Conservation (phyloP, 768 basidiomycete species). For the Asterophora lycoperdoides region DNA sequence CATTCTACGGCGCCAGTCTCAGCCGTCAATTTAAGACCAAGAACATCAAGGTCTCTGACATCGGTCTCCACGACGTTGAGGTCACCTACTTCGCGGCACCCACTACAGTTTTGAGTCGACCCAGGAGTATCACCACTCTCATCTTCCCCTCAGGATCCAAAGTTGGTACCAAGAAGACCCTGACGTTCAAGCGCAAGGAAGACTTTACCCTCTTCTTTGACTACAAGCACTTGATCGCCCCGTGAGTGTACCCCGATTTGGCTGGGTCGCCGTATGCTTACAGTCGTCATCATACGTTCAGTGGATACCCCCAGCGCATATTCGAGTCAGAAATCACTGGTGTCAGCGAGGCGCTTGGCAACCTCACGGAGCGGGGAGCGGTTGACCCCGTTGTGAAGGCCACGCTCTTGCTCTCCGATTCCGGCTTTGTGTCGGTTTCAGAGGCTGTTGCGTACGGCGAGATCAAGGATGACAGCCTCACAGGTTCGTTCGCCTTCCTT, state of each 20-base stretch:
- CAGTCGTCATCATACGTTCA: constrained; percentile 20
- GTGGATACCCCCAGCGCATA: constrained; percentile 71
- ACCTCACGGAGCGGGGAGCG: constrained; percentile 79
- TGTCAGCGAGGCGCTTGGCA: constrained; percentile 71
- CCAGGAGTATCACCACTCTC: constrained; percentile 68
- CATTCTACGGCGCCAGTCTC: constrained; percentile 84
- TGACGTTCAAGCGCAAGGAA: constrained; percentile 80
- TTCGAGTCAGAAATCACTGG: constrained; percentile 70
- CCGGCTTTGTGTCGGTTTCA: constrained; percentile 77
- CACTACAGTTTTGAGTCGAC: constrained; percentile 41
- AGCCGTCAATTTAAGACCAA: constrained; percentile 95
- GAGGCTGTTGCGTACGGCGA: constrained; percentile 80
- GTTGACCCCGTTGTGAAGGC: constrained; percentile 84
- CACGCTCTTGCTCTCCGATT: constrained; percentile 77
- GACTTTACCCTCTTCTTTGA: constrained; percentile 78
- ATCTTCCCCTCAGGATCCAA: constrained; percentile 80
- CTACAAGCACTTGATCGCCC: constrained; percentile 62
- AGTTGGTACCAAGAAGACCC: constrained; percentile 75
- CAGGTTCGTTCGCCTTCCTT: constrained; percentile 42
- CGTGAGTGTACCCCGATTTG: constrained; percentile 39
- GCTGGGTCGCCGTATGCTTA: constrained; percentile 6
- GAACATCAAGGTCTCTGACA: constrained; percentile 80
- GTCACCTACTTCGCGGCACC: constrained; percentile 69
- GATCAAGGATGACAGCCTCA: constrained; percentile 73
- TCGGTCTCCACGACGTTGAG: constrained; percentile 70